Base-by-base conservation (phyloP, 164 flowering plant species). In the Stephania japonica region DNA sequence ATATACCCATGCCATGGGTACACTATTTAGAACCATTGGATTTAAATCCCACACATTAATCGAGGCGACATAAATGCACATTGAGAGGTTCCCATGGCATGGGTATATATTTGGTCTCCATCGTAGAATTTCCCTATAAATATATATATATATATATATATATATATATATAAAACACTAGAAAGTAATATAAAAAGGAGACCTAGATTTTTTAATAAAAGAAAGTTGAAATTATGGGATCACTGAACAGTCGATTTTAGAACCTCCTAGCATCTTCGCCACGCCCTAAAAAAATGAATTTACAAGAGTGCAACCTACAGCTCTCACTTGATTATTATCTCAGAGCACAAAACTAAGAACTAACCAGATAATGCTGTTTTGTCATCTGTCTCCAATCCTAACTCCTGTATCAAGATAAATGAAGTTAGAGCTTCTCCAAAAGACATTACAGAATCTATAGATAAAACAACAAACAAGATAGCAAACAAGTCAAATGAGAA, bases 341-440 rank as follows among this genome's bases (percentile, higher is more conserved):
- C 62, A 19, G 26, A 76, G 24, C 53, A 42, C 50, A 32, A 66
- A 13, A 56, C 2, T 1, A 23, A 67, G 32, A 56, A 84, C 97
- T 81, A 76, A 96, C 99, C 91, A 75, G 98, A 87, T 74, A 96
- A 95, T 38, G 99, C 94, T 76, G 98, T 91, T 84, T 93, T 96
- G 83, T 96, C 98, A 88, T 96, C 99, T 42, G 99, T 82, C 81
- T 96, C 99, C 83, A 96, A 76, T 43, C 99, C 99, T 43, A 96
- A 85, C 82, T 96, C 99, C 99, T 95, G 89, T 72, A 84, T 19
- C 42, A 79, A 73, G 75, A 65, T 42, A 85, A 69, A 70, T 50
- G 38, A 63, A 61, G 75, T 74, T 64, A 79, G 65, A 67, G 56
- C 65, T 56, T 56, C 19, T n/a, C 62, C 18, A 56, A 56, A 56